Evolutionary conservation across 192 early-diverging fungal genomes (phyloP).

Genomic region (Coemansia sp.): DNA sequence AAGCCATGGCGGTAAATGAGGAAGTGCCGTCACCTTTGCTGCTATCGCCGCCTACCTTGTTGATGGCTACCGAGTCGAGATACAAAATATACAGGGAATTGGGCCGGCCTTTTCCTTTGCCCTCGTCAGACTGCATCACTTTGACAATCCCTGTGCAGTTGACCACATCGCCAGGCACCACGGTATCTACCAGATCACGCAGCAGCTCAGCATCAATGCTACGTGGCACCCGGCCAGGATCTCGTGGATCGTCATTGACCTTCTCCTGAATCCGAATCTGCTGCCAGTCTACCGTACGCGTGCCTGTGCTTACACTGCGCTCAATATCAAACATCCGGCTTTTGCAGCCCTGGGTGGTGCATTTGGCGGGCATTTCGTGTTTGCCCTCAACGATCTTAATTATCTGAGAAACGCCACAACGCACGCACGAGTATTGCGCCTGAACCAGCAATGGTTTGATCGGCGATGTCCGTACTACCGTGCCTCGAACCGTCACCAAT

Average conservation of each 20-base stretch:
- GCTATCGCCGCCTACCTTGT: slow-evolving; percentile 56
- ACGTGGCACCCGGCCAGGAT: slow-evolving; percentile 70
- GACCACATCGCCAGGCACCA: slow-evolving; percentile 82
- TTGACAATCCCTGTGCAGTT: slow-evolving; percentile 73
- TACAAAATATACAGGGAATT: slow-evolving; percentile 74
- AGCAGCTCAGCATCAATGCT: slow-evolving; percentile 75
- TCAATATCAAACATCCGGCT: slow-evolving; percentile 63
- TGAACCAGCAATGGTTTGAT: slow-evolving; percentile 66
- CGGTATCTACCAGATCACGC: slow-evolving; percentile 71
- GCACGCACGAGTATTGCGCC: slow-evolving; percentile 63
- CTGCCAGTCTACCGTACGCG: slow-evolving; percentile 73
- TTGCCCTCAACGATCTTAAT: slow-evolving; percentile 65
- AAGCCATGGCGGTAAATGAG: not conserved
- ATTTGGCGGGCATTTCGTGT: slow-evolving; percentile 60
- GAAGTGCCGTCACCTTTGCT: slow-evolving; percentile 20
- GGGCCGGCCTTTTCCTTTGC: slow-evolving; percentile 52
- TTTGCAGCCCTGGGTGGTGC: slow-evolving; percentile 64
- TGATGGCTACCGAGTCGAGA: slow-evolving; percentile 64
- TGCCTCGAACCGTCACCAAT: slow-evolving; percentile 71
- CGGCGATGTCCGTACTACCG: slow-evolving; percentile 72
- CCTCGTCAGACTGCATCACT: slow-evolving; percentile 62
- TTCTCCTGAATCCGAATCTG: slow-evolving; percentile 81
- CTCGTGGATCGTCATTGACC: slow-evolving; percentile 65
- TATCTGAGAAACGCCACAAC: slow-evolving; percentile 58
- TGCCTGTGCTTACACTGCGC: slow-evolving; percentile 49